Evolutionary conservation across 1,284 basidiomycete species (phyloP).

Genomic region (Sparassis latifolia): DNA sequence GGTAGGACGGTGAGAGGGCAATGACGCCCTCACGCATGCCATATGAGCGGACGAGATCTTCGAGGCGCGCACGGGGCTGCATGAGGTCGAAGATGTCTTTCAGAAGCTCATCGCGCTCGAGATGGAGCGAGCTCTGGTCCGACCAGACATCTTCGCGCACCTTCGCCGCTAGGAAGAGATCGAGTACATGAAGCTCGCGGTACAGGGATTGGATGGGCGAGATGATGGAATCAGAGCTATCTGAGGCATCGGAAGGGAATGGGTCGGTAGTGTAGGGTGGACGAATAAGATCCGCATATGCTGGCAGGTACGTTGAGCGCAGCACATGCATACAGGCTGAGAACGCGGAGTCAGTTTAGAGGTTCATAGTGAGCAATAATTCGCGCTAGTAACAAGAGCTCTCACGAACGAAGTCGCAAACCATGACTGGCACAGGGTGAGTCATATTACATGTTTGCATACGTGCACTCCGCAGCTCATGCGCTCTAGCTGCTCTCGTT

Average conservation of each 20-base stretch:
- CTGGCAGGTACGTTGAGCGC: conserved; percentile 62
- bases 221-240: conserved; percentile 15
- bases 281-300: conserved; percentile 56
- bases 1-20: conserved; percentile 9
- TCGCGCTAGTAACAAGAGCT: not conserved
- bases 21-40: conserved; percentile 53
- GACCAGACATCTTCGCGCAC: conserved; percentile 68
- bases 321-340: conserved; percentile 74
- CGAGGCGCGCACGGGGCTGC: conserved; percentile 64
- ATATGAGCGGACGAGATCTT: conserved; percentile 61
- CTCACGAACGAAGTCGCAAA: too few relatives aligned
- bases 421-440: too few relatives aligned
- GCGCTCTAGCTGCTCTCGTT: too few relatives aligned
- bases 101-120: conserved; percentile 66
- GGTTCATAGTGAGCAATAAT: not conserved
- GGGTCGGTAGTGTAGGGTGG: conserved; percentile 69
- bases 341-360: not conserved
- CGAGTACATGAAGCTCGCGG: conserved; percentile 67
- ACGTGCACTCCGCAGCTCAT: too few relatives aligned
- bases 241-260: conserved; percentile 42
- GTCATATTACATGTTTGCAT: too few relatives aligned
- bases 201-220: conserved; percentile 35
- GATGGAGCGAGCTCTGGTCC: conserved; percentile 65
- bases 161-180: conserved; percentile 71
- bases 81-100: conserved; percentile 69